phyloP scores from a whole-genome alignment of 163 green algal species.

The Chlorella variabilis region DNA sequence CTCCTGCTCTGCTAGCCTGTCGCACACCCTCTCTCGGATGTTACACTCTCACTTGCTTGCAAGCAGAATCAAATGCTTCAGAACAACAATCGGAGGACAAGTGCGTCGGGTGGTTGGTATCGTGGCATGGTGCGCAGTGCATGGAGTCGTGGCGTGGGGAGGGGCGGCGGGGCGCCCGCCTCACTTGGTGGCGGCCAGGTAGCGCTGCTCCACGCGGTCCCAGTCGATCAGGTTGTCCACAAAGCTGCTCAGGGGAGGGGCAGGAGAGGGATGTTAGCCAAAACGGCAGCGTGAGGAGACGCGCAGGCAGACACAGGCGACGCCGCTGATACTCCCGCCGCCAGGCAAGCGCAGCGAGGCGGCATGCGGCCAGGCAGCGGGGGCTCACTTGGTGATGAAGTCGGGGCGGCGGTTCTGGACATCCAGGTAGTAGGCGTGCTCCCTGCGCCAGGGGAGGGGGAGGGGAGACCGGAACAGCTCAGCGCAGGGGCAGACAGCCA shows the following conservation, averaged over 20 bases:
- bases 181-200: conserved; percentile 26
- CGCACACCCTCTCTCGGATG: not conserved
- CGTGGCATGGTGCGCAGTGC: not conserved
- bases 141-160: not conserved
- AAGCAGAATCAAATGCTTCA: conserved; percentile 28
- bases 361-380: no score
- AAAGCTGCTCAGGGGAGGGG: conserved; percentile 5
- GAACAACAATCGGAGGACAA: conserved; percentile 2
- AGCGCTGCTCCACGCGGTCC: conserved; percentile 43
- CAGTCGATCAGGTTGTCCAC: conserved; percentile 49
- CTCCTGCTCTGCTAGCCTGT: no score
- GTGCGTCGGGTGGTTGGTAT: not conserved
- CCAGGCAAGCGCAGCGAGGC: no score
- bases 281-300: not conserved
- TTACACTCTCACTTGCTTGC: conserved; percentile 2
- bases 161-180: not conserved
- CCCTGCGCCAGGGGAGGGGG: conserved; percentile 26
- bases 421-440: conserved; percentile 68
- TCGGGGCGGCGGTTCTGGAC: conserved; percentile 50
- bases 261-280: not conserved
- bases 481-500: not conserved
- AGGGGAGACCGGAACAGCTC: no score
- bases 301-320: not conserved
- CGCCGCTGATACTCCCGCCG: no score
- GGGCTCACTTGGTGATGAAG: conserved; percentile 40